phyloP scores from a whole-genome alignment of 2,329 filamentous ascomycete species.

The Simplicillium sp. region DNA sequence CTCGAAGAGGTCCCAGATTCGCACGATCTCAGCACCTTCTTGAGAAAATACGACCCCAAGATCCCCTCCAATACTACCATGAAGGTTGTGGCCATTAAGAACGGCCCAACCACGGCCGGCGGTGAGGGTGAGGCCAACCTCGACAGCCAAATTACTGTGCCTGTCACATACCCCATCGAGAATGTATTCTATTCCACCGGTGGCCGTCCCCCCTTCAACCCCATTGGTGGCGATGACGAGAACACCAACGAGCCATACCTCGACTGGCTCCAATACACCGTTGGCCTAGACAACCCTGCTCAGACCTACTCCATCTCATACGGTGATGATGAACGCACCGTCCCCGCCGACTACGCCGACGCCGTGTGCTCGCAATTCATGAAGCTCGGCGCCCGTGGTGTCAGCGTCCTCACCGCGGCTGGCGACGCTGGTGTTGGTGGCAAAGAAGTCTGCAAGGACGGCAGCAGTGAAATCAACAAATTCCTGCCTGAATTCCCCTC shows the following conservation, averaged over 20 bases:
- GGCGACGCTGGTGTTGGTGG: slow-evolving; percentile 5
- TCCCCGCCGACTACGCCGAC: slow-evolving; percentile 4
- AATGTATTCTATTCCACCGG: slow-evolving; percentile 5
- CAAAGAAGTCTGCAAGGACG: neutral
- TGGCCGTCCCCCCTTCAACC: slow-evolving; percentile 2
- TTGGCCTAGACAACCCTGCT: slow-evolving; percentile 2
- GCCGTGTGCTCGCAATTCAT: slow-evolving; percentile 5
- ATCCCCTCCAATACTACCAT: slow-evolving; percentile 2
- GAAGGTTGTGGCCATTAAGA: slow-evolving; percentile 2
- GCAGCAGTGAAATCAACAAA: neutral
- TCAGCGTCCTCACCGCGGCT: slow-evolving; percentile 3
- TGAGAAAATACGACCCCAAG: slow-evolving; percentile 2
- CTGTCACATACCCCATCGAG: slow-evolving; percentile 3
- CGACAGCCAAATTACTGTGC: slow-evolving; percentile 5
- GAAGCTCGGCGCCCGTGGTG: slow-evolving; percentile 5
- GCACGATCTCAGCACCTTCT: slow-evolving; percentile 2
- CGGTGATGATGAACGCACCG: slow-evolving; percentile 3
- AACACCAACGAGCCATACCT: slow-evolving; percentile 6
- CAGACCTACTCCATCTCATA: slow-evolving; percentile 6
- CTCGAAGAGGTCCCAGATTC: slow-evolving; percentile 1
- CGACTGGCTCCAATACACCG: slow-evolving; percentile 6
- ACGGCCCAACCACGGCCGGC: neutral
- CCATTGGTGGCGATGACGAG: neutral
- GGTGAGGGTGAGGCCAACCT: slow-evolving; percentile 5
- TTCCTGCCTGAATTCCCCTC: slow-evolving; percentile 2